Evolutionary conservation across 148 eudicot genomes (phyloP), one percentile per base, ranked within the genome.

Genomic region (Spergularia marina): DNA sequence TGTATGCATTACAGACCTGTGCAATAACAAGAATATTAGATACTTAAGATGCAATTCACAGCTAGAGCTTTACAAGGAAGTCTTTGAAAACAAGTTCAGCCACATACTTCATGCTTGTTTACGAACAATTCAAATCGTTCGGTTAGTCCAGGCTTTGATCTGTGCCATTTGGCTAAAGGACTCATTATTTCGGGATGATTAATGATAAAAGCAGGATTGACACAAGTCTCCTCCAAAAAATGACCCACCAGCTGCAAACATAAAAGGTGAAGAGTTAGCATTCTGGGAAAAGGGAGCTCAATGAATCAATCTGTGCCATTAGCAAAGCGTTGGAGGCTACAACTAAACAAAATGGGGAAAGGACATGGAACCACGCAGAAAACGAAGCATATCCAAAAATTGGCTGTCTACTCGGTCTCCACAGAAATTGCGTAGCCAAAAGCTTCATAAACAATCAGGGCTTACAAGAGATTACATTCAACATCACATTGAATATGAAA

Each of bases 111-210:
- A 67, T 86, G 97, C 85, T 91, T 94, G 93, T 91, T 91, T 82
- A 94, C 60, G 81, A 94, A 91, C 80, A 91, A 77, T 73, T 94
- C 97, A 65, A 94, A 94, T 30, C 98, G 89, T 74, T 94, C 98
- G 34, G 98, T 94, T 72, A 91, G 78, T 65, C 96, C 92, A 49
- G 96, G 93, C 72, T 78, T 87, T n/a, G 97, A 89, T 82, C 98
- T 85, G 81, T 94, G 98, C 97, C 97, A 94, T 83, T 94, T 94
- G n/a, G 98, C 98, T 77, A 94, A 79, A 20, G 98, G 98, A 75
- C 96, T 90, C 98, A 93, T 93, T 62, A 93, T 91, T 86, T 93
- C 90, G 20, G 98, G 98, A 80, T 93, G 98, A 74, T 93, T 91
- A 41, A 91, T 91, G 44, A 94, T 91, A 75, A 90, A 94, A 60